These are phyloP conservation scores for Nicotiana tabacum DNA, from an alignment of 257 asterid genomes.

Conservation along the genomic window DNA sequence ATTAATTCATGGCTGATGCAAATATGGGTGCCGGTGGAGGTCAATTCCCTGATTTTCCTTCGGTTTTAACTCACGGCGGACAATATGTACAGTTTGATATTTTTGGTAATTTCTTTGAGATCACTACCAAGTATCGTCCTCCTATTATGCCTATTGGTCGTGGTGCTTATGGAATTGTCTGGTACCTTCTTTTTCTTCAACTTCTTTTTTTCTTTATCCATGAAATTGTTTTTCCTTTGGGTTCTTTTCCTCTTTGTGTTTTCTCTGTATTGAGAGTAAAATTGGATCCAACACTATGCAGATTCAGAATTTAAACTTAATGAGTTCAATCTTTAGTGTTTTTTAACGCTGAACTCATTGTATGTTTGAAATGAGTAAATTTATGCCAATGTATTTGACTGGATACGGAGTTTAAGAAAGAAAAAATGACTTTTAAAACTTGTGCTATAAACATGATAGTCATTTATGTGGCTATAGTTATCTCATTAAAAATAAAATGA, in stretches of 20 bases:
- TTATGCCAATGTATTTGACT: neutral
- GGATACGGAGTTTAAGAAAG: neutral
- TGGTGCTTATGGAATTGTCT: slow-evolving; percentile 97
- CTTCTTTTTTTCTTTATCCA: neutral
- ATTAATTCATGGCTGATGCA: slow-evolving; percentile 36
- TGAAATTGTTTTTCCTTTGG: too few relatives aligned
- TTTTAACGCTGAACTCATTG: neutral
- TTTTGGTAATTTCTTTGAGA: slow-evolving; percentile 70
- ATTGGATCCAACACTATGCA: too few relatives aligned
- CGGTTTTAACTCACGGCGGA: slow-evolving; percentile 66
- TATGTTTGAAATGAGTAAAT: neutral
- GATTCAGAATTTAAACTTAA: too few relatives aligned
- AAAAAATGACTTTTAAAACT: neutral
- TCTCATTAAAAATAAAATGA: neutral
- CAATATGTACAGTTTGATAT: slow-evolving; percentile 65
- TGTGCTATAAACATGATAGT: neutral
- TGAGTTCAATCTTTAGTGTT: neutral
- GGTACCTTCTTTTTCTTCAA: slow-evolving; percentile 33
- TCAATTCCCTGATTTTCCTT: slow-evolving; percentile 72
- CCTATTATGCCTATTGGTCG: slow-evolving; percentile 98
- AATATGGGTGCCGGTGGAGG: slow-evolving; percentile 39
- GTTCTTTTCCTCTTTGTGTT: too few relatives aligned
- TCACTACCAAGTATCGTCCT: slow-evolving; percentile 69
- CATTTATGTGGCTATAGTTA: neutral
- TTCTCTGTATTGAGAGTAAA: too few relatives aligned